phyloP scores from a whole-genome alignment of 78 protist species.

The Pelomyxa schiedti region DNA sequence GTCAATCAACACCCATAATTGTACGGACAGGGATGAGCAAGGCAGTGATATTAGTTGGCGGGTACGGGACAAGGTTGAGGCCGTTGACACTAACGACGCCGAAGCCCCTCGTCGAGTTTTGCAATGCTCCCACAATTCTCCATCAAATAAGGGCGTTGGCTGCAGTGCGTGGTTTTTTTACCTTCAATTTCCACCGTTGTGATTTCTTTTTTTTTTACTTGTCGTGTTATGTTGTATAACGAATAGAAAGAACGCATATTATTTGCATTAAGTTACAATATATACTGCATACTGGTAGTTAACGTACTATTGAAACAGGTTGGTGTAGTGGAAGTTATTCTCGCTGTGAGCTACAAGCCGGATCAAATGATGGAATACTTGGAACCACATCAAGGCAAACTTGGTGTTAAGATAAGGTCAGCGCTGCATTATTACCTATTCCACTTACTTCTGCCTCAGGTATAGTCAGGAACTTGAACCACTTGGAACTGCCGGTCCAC shows the following conservation, averaged over 20 bases:
- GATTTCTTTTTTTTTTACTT: background rate
- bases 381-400: slow-evolving; percentile 15
- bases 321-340: slow-evolving; percentile 79
- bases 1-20: no score
- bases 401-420: background rate
- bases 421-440: background rate
- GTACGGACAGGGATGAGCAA: no score
- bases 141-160: slow-evolving; percentile 82
- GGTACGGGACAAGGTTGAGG: slow-evolving; percentile 89
- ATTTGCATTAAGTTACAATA: no score
- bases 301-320: slow-evolving; percentile 26
- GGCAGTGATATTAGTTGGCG: slow-evolving; percentile 94
- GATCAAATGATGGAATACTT: slow-evolving; percentile 52
- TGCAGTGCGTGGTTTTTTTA: slow-evolving; percentile 14
- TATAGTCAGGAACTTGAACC: slow-evolving; percentile 62
- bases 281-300: no score
- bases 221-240: no score
- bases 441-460: background rate
- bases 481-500: slow-evolving; percentile 94
- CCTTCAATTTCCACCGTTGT: background rate
- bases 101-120: slow-evolving; percentile 87
- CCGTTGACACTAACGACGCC: slow-evolving; percentile 90
- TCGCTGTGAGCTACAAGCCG: slow-evolving; percentile 85
- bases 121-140: slow-evolving; percentile 79
- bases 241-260: no score